A percentile compares a stretch with the other conserved stretches of the same genome.
phyloP scores from a whole-genome alignment of 331 rosid genomes.

The Malus hybrid region DNA sequence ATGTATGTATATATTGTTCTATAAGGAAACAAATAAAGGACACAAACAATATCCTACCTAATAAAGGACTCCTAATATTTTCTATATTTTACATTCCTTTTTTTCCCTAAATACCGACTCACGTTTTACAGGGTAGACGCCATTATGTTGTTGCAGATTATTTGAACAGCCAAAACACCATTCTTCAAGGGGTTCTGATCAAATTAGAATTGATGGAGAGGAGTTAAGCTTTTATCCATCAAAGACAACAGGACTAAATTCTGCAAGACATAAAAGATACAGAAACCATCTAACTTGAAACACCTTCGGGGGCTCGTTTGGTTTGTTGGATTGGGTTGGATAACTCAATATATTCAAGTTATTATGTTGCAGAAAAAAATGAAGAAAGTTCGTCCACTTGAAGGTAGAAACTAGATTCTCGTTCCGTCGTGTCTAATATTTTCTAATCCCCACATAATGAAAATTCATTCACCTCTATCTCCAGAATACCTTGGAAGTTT shows the following conservation, averaged over 20 bases:
- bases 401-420: background rate
- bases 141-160: conserved; percentile 84
- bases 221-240: background rate
- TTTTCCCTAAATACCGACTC: no score
- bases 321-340: background rate
- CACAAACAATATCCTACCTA: no score
- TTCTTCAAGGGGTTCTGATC: conserved; percentile 79
- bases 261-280: background rate
- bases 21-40: no score
- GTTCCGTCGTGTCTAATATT: no score
- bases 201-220: conserved; percentile 13
- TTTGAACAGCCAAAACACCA: conserved; percentile 69
- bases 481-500: no score
- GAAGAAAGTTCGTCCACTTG: background rate
- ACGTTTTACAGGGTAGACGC: conserved; percentile 47
- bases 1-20: no score
- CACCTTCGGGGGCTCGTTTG: background rate
- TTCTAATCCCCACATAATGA: no score
- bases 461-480: no score
- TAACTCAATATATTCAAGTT: background rate
- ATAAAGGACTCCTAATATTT: no score
- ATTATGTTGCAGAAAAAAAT: background rate
- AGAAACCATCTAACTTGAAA: background rate
- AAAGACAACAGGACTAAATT: background rate
- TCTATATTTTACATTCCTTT: no score